Evolutionary conservation across 495 filamentous ascomycete genomes (phyloP).

Genomic region (Penicillium macrosclerotiorum): DNA sequence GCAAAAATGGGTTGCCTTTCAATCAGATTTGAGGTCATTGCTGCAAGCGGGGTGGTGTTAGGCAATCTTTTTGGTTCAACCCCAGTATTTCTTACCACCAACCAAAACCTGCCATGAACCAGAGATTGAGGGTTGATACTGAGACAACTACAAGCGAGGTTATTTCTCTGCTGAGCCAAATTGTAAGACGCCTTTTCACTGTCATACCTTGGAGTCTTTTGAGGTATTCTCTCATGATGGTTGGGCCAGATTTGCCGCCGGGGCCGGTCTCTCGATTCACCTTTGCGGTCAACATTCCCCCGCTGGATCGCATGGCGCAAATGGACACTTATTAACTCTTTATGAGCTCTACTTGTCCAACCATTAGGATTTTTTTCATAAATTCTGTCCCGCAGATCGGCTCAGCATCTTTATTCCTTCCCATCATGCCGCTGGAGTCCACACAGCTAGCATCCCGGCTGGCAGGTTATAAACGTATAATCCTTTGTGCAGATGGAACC

Average conservation of each 20-base stretch:
- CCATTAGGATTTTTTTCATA: neutral
- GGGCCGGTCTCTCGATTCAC: neutral
- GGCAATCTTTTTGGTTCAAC: no score
- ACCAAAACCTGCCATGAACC: no score
- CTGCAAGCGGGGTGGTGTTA: no score
- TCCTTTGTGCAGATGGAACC: slow-evolving; percentile 22
- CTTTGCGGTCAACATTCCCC: neutral
- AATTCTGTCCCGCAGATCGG: neutral
- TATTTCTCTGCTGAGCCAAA: no score
- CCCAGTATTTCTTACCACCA: no score
- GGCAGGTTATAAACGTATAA: slow-evolving; percentile 13
- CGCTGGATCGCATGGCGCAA: neutral
- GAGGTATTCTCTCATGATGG: neutral
- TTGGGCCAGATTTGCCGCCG: neutral
- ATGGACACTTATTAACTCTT: neutral
- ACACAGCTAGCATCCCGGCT: neutral
- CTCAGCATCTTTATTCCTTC: no score
- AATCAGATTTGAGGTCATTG: no score
- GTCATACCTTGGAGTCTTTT: no score
- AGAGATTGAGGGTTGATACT: no score
- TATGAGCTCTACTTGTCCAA: neutral
- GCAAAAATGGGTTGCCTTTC: no score
- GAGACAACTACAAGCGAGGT: no score
- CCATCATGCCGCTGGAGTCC: neutral
- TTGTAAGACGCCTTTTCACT: no score